These are phyloP conservation scores for Spizellomyces sp. DNA, from an alignment of 192 early-diverging fungal genomes.

Conservation along the genomic window DNA sequence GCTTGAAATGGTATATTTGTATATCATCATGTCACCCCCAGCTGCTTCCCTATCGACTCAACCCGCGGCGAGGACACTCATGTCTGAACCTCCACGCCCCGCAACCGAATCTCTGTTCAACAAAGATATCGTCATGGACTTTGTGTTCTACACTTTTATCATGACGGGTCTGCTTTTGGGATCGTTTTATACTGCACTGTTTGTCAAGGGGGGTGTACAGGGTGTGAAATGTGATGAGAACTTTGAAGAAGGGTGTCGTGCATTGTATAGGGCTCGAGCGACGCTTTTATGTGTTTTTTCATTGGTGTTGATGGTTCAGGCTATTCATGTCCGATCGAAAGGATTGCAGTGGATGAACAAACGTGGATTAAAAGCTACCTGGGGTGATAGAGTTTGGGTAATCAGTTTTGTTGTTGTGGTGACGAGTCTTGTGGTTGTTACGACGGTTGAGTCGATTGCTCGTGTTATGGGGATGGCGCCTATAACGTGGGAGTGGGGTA, in stretches of 20 bases:
- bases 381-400: neutral
- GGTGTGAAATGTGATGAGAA: neutral
- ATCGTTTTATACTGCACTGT: constrained; percentile 38
- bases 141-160: constrained; percentile 63
- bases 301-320: neutral
- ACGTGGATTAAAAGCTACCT: neutral
- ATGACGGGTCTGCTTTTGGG: constrained; percentile 65
- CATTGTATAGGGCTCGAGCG: neutral
- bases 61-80: constrained; percentile 55
- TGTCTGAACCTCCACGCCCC: constrained; percentile 74
- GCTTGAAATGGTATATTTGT: constrained; percentile 77
- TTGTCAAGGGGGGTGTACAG: neutral
- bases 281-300: neutral
- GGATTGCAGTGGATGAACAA: neutral
- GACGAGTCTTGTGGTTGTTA: neutral
- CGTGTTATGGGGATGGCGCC: neutral
- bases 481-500: constrained; percentile 1
- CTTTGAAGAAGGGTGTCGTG: neutral
- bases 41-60: constrained; percentile 78
- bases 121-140: constrained; percentile 66
- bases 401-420: neutral
- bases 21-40: constrained; percentile 79
- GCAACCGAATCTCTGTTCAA: constrained; percentile 69
- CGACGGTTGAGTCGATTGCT: neutral
- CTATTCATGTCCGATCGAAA: constrained; percentile 6